phyloP scores from a whole-genome alignment of 495 filamentous ascomycete genomes.

The Lentithecium fluviatile region DNA sequence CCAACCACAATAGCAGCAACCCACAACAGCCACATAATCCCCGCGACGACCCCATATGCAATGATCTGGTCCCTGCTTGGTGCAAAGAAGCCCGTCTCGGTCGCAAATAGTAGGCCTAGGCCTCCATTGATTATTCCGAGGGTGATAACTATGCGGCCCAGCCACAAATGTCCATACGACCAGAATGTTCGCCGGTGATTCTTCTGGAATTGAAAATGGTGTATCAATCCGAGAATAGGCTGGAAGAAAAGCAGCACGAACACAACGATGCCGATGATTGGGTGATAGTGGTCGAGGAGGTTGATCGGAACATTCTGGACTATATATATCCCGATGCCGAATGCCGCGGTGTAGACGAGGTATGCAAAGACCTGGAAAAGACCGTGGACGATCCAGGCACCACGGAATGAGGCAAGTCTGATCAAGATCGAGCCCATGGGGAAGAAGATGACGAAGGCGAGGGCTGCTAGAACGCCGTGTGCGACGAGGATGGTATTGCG shows the following conservation, averaged over 20 bases:
- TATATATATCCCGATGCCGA: slow-evolving; percentile 42
- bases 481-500: slow-evolving; percentile 39
- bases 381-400: slow-evolving; percentile 44
- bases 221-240: slow-evolving; percentile 42
- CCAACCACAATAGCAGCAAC: slow-evolving; percentile 26
- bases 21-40: slow-evolving; percentile 32
- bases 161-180: slow-evolving; percentile 45
- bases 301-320: slow-evolving; percentile 29
- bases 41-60: slow-evolving; percentile 35
- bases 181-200: slow-evolving; percentile 40
- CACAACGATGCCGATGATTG: slow-evolving; percentile 42
- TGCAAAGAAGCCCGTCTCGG: slow-evolving; percentile 13
- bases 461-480: slow-evolving; percentile 42
- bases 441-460: slow-evolving; percentile 49
- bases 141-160: slow-evolving; percentile 41
- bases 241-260: slow-evolving; percentile 43
- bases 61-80: slow-evolving; percentile 27
- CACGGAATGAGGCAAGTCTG: slow-evolving; percentile 44
- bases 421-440: slow-evolving; percentile 49
- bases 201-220: slow-evolving; percentile 44
- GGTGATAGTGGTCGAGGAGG: slow-evolving; percentile 37
- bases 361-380: slow-evolving; percentile 42
- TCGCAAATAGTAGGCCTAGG: slow-evolving; percentile 40
- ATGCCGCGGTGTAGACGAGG: slow-evolving; percentile 40
- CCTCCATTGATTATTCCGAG: slow-evolving; percentile 47